Evolutionary conservation across 192 early-diverging fungal species (phyloP).

Genomic region (Coemansia sp.): DNA sequence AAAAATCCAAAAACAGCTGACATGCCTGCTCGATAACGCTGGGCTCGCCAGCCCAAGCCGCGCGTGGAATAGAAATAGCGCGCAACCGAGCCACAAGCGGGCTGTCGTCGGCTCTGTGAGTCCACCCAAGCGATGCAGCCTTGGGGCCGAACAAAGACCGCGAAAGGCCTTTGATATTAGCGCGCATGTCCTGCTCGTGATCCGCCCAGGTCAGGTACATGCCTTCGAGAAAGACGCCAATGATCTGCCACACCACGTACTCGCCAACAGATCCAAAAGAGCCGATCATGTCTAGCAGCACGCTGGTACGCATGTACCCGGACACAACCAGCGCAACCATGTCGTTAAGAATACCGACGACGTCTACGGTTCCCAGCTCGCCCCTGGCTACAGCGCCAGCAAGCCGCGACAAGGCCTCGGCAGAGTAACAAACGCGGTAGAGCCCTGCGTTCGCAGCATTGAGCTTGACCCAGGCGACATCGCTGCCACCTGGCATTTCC

Average conservation of each 20-base stretch:
- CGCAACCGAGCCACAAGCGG: slow-evolving; percentile 64
- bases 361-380: slow-evolving; percentile 71
- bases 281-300: slow-evolving; percentile 73
- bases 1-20: slow-evolving; percentile 63
- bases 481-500: slow-evolving; percentile 25
- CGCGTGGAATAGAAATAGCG: slow-evolving; percentile 61
- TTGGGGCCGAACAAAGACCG: slow-evolving; percentile 61
- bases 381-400: slow-evolving; percentile 56
- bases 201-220: slow-evolving; percentile 57
- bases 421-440: slow-evolving; percentile 82
- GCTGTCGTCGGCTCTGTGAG: slow-evolving; percentile 59
- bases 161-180: slow-evolving; percentile 49
- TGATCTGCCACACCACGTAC: slow-evolving; percentile 61
- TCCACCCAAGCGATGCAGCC: slow-evolving; percentile 64
- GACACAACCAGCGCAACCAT: slow-evolving; percentile 73
- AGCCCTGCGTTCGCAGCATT: slow-evolving; percentile 81
- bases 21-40: slow-evolving; percentile 57
- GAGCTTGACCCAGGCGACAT: slow-evolving; percentile 74
- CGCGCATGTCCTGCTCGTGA: slow-evolving; percentile 48
- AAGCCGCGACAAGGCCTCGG: slow-evolving; percentile 55
- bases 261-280: slow-evolving; percentile 64
- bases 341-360: slow-evolving; percentile 83
- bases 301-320: slow-evolving; percentile 75
- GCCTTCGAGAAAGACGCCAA: slow-evolving; percentile 46
- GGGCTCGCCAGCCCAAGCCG: slow-evolving; percentile 62